Percentiles rank a stretch among this genome's conserved stretches.
Evolutionary conservation across 1,139 yeast species (phyloP).

Genomic region (Nakaseomyces uthaithaninus): DNA sequence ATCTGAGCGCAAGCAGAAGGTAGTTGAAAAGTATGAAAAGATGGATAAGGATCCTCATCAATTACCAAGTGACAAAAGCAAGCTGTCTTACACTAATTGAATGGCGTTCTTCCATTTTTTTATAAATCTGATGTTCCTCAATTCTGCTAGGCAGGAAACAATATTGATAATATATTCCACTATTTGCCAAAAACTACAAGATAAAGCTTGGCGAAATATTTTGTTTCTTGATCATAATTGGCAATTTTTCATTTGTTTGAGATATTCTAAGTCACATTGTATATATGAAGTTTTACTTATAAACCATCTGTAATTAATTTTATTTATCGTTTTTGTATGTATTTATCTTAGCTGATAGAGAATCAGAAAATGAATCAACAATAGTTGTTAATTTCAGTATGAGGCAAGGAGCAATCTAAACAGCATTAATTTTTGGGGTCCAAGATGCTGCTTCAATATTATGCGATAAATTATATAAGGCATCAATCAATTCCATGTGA

Average conservation of each 20-base stretch:
- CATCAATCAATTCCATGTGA: conserved; percentile 27
- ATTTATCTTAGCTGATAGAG: neutral
- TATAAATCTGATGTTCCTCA: neutral
- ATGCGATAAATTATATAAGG: conserved; percentile 21
- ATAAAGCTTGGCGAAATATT: too few species aligned
- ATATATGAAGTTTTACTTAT: conserved; percentile 4
- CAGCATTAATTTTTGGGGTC: conserved; percentile 13
- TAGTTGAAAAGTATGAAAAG: conserved; percentile 40
- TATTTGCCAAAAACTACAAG: too few species aligned
- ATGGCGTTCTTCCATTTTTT: too few species aligned
- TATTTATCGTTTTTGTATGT: conserved; percentile 5
- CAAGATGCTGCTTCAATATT: conserved; percentile 25
- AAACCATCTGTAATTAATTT: neutral
- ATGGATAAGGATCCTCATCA: conserved; percentile 35
- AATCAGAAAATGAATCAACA: neutral
- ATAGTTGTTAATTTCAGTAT: neutral
- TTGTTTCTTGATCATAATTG: too few species aligned
- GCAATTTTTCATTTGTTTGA: too few species aligned
- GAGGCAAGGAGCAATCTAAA: neutral
- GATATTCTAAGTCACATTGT: too few species aligned
- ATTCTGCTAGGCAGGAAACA: too few species aligned
- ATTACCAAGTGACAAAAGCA: conserved; percentile 57
- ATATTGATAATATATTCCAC: too few species aligned
- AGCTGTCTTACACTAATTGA: conserved; percentile 50
- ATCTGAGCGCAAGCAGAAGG: conserved; percentile 35